Base-by-base conservation (phyloP, 768 basidiomycete genomes). In the Hygrophorus pudorinus region DNA sequence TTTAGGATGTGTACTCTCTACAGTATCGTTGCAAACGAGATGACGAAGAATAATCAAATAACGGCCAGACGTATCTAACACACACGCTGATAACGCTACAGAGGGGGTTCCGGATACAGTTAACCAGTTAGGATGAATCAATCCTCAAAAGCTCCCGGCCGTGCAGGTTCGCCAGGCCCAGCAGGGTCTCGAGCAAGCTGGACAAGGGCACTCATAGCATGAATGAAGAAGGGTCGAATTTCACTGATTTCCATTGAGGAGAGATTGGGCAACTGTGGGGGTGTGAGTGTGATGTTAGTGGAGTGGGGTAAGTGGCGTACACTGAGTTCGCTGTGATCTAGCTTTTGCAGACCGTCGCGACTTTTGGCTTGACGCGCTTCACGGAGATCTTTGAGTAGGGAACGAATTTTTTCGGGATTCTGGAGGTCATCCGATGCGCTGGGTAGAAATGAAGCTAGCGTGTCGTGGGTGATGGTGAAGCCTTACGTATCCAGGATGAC, bases 341-440 rank as follows among this genome's bases (percentile, higher is more conserved):
- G 70, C 47, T 75, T 76, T 48, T 73, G 70, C 2, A 98, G 65
- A 71, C 92, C 92, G 44, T 85, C 78, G 48, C 93, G 68, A 64
- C 86, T 83, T 58, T 99, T 99, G 6, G 92, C 85, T 59, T 97
- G 94, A 31, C 96, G 75, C 10, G 88, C 89, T 66, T 98, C 93
- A 10, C 93, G 83, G n/a, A 98, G 69, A 57, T 96, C 92, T 60
- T 98, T 93, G 14, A 98, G 72, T 2, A 98, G 64, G 4, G 81
- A 81, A 4, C 88, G 77, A 16, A 98, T 67, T 52, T 79, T 85
- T 44, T 96, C 90, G 3, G 92, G 78, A 46, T 81, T 79, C 43
- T 82, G 76, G 6, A 97, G 66, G 52, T 99, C 93, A 56, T 98
- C 93, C 7, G 89, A 73, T 0, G 94, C 93, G 0, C 94, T 97